Conservation (phyloP, 305 asterid genomes). For the Lippia alba region DNA sequence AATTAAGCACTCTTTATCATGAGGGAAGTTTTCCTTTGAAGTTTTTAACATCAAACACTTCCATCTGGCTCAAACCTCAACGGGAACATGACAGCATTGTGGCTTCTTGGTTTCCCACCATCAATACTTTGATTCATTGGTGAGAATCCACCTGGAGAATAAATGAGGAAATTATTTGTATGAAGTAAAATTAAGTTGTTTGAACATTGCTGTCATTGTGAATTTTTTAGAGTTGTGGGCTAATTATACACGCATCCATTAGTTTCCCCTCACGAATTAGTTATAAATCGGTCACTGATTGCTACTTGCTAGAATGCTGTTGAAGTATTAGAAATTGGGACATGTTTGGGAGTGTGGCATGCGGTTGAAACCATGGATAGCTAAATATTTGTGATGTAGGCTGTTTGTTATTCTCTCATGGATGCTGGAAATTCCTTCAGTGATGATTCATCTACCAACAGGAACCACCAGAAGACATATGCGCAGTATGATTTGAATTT, state of each 20-base stretch:
- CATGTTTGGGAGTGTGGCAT: conserved; percentile 18
- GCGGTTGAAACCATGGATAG: conserved; percentile 25
- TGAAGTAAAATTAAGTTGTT: conserved; percentile 7
- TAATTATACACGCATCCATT: conserved; percentile 6
- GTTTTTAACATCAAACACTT: conserved; percentile 10
- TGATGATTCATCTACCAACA: conserved; percentile 45
- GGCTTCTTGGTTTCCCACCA: background rate
- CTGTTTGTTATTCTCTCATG: conserved; percentile 74
- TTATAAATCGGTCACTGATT: background rate
- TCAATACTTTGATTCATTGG: background rate
- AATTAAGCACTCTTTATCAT: background rate
- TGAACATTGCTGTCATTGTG: background rate
- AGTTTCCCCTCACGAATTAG: background rate
- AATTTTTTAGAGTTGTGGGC: conserved; percentile 6
- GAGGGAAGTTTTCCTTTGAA: background rate
- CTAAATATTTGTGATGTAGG: conserved; percentile 49
- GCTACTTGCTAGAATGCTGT: background rate
- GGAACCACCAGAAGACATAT: conserved; percentile 48
- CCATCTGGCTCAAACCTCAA: conserved; percentile 1
- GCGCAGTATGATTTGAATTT: conserved; percentile 48
- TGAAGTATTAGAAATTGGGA: background rate
- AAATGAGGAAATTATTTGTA: background rate
- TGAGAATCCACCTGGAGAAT: conserved; percentile 9
- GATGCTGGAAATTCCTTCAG: conserved; percentile 50
- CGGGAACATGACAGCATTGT: background rate